Evolutionary conservation across 345 rosid genomes (phyloP).

Genomic region (Eucalyptus dawsonii): DNA sequence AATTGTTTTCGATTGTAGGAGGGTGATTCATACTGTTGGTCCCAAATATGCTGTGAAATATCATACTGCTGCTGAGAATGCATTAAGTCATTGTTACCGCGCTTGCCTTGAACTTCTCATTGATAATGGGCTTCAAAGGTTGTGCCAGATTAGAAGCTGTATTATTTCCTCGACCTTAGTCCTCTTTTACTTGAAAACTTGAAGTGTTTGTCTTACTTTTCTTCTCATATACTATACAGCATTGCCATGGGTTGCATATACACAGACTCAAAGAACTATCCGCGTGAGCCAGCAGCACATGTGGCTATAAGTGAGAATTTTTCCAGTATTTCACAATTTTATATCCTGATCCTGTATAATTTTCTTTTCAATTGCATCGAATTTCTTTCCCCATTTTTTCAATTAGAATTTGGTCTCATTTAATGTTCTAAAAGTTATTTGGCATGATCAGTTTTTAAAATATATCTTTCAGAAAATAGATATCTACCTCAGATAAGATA

Average conservation of each 20-base stretch:
- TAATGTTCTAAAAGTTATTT: not conserved
- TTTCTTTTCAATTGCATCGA: not conserved
- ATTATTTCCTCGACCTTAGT: not conserved
- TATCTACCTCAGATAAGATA: not conserved
- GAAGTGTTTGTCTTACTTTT: constrained; percentile 11
- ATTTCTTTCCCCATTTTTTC: not conserved
- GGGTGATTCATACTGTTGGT: constrained; percentile 93
- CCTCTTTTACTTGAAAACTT: not conserved
- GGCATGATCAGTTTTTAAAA: not conserved
- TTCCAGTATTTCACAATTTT: not conserved
- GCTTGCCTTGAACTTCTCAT: constrained; percentile 92
- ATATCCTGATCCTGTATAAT: not conserved
- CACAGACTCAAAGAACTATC: constrained; percentile 90
- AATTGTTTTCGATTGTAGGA: constrained; percentile 24
- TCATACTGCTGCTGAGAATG: constrained; percentile 99
- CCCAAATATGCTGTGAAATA: constrained; percentile 98
- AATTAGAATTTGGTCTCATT: not conserved
- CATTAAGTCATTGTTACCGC: constrained; percentile 94
- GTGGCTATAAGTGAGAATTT: constrained; percentile 85
- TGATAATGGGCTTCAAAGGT: constrained; percentile 89
- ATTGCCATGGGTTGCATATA: constrained; percentile 97
- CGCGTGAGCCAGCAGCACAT: constrained; percentile 99
- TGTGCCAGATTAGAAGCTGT: not conserved
- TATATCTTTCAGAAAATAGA: not conserved
- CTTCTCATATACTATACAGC: constrained; percentile 30